These are phyloP conservation scores for Helianthus tuberosus DNA, from an alignment of 129 eudicot species.

Conservation along the genomic window DNA sequence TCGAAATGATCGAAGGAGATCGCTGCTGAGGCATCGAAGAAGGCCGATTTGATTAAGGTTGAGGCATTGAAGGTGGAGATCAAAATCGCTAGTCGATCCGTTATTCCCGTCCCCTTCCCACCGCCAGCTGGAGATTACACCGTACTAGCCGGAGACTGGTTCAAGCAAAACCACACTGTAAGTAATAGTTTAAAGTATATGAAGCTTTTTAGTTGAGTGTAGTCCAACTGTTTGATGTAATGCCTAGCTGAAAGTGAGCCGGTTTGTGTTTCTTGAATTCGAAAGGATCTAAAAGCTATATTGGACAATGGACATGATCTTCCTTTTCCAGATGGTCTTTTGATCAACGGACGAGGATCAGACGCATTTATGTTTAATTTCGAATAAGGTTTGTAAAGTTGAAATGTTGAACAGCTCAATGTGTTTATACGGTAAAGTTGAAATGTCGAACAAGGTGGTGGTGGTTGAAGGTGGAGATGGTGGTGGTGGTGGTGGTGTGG, in stretches of 20 bases:
- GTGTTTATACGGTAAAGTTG: background rate
- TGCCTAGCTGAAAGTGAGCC: conserved; percentile 18
- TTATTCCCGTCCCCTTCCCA: conserved; percentile 69
- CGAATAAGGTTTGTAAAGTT: conserved; percentile 53
- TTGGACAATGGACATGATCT: conserved; percentile 65
- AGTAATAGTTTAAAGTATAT: background rate
- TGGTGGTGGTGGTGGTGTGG: too few relatives aligned
- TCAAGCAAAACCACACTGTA: conserved; percentile 67
- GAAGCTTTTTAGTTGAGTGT: background rate
- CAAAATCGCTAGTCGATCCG: conserved; percentile 59
- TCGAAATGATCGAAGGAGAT: conserved; percentile 71
- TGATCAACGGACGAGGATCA: conserved; percentile 71
- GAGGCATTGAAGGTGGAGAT: conserved; percentile 76
- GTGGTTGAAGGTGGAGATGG: too few relatives aligned
- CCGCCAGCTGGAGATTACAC: conserved; percentile 66
- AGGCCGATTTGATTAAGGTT: conserved; percentile 50
- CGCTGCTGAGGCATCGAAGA: conserved; percentile 68
- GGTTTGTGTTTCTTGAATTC: conserved; percentile 1
- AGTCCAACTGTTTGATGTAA: conserved; percentile 22
- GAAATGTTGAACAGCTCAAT: background rate
- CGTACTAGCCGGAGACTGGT: conserved; percentile 69
- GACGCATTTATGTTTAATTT: conserved; percentile 49
- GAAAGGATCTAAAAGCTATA: conserved; percentile 56
- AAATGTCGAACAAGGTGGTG: too few relatives aligned
- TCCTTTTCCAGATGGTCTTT: conserved; percentile 74